These are phyloP conservation scores for Angomonas desouzai DNA, from an alignment of 208 protist species.

Conservation along the genomic window DNA sequence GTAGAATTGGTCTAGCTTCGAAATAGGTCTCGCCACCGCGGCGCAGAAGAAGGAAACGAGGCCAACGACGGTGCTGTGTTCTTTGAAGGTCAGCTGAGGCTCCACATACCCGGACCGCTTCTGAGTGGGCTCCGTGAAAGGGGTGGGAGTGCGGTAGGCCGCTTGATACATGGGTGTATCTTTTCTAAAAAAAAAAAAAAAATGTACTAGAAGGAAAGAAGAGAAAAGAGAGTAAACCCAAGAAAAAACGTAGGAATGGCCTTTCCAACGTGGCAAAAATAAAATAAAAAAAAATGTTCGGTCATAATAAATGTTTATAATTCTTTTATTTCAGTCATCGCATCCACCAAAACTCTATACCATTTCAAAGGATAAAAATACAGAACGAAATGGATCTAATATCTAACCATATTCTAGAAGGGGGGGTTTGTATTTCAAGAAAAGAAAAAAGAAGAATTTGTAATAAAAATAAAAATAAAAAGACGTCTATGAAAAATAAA, in stretches of 20 bases:
- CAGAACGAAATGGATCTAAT: conserved; percentile 1
- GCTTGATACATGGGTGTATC: conserved; percentile 11
- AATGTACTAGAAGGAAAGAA: conserved; percentile 3
- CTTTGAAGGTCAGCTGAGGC: conserved; percentile 35
- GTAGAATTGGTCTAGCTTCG: conserved; percentile 63
- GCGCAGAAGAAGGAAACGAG: conserved; percentile 31
- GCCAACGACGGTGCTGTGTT: conserved; percentile 49
- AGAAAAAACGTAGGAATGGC: conserved; percentile 6
- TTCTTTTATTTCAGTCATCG: no score
- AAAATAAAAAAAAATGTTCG: no score
- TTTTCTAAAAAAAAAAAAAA: conserved; percentile 13
- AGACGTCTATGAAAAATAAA: conserved; percentile 25
- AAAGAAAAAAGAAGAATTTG: neutral
- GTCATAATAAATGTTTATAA: no score
- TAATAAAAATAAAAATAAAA: conserved; percentile 8
- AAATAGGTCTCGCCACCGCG: conserved; percentile 39
- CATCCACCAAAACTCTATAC: no score
- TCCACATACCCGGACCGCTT: conserved; percentile 69
- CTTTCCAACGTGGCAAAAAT: no score
- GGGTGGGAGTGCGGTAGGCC: conserved; percentile 26
- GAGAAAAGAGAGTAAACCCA: conserved; percentile 16
- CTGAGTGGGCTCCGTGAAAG: conserved; percentile 48
- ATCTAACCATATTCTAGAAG: neutral
- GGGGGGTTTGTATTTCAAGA: neutral
- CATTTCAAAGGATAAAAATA: no score